Evolutionary conservation across 495 filamentous ascomycete species (phyloP), one percentile per base, ranked within the genome.

Genomic region (Bathelium albidoporum): DNA sequence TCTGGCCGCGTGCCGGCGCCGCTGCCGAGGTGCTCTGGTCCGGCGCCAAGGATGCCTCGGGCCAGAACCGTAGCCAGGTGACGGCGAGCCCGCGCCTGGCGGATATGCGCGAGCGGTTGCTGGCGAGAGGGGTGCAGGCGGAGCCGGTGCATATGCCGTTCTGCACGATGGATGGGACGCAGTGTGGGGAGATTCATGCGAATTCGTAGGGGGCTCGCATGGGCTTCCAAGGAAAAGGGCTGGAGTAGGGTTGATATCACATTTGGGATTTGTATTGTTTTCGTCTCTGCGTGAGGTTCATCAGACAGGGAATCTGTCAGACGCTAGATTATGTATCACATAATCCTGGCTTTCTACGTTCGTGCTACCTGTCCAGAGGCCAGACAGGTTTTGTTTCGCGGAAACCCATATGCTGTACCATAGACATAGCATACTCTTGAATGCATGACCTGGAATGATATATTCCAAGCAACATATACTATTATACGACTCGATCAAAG

Each of bases 11-110:
- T 11, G 81, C 81, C 1, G 79, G 67, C 32, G 89, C 87, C 7
- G 88, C 85, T 0, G 89, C 78, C 44, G 89, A 92, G 73, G 85
- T 90, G 10, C 76, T 91, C 32, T 93, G 89, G 89, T 85, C 81
- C 32, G 89, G 88, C 14, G 73, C 83, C 20, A 74, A 76, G 52
- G 84, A 89, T 68, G 80, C 77, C 0, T 62, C 73, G 18, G 87
- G 87, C 3, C 69, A 79, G 62, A 88, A 87, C 71, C 77, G 87
- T 60, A 87, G 80, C 53, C 85, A 88, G 73, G 65, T 86, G 16
- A 80, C 83, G 60, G 87, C 85, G 5, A 78, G 75, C 61, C 86
- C 83, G 34, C 76, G 89, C 59, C 72, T 93, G 68, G 79, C 77
- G 26, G 87, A 90, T 74, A 81, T 88, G 74, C 79, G 89, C 60